Evolutionary conservation across 495 filamentous ascomycete genomes (phyloP), one percentile per base, ranked within the genome.

Genomic region (Trypethelium eluteriae): DNA sequence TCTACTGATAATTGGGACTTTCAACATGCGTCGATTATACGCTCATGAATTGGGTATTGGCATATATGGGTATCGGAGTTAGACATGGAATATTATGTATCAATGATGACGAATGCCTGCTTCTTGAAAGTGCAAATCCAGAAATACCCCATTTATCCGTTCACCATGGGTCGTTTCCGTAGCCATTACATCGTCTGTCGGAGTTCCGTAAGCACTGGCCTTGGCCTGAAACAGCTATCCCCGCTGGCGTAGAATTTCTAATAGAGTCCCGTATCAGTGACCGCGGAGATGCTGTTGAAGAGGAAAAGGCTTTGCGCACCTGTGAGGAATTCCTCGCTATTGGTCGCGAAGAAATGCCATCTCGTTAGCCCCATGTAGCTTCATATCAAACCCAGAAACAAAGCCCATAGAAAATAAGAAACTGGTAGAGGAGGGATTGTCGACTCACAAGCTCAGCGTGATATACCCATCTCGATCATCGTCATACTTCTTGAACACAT

Each of bases 401-500:
- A 25, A 9, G 4, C 5, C 46, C 34, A 0, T 16, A 53, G 6
- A 6, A 36, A 35, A 39, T 6, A 66, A 53, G 7, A 63, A 61
- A 66, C 0, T 2, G n/a, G 49, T 5, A 5, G 5, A 14, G 2
- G 53, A 18, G 32, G 25, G 68, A 25, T 39, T 16, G 39, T 14
- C 50, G 35, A 79, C 76, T 72, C 68, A 79, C 74, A 77, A 79
- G 65, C 72, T 76, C 68, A 80, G 63, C 38, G 77, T 79, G 64
- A 80, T 79, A 70, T 77, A 80, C 39, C 94, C 94, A 78, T 98
- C 94, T 39, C 94, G 85, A 77, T 98, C 94, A 67, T 96, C 90
- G 69, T 98, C 94, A 77, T 98, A 98, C 74, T 89, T 91, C 86
- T 98, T 98, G 76, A 98, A 98, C 25, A 97, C 93, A 76, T 98